These are phyloP conservation scores for Tolypocladium paradoxum DNA, from an alignment of 2,329 filamentous ascomycete species.

Conservation along the genomic window DNA sequence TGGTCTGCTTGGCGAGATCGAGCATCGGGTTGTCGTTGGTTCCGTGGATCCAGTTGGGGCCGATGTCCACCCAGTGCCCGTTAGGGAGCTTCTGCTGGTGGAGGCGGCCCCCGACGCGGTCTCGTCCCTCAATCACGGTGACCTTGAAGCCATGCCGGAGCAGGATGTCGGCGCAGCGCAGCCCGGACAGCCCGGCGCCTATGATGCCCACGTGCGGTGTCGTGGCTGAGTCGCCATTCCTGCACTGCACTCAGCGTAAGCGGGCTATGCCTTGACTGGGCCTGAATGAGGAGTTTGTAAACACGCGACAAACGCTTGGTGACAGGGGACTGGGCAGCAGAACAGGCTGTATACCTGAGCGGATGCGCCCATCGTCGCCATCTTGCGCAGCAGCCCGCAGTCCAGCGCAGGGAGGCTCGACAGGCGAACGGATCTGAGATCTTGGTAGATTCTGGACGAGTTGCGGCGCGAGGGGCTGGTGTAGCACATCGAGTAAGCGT, in stretches of 20 bases:
- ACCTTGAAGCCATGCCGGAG: conserved; percentile 54
- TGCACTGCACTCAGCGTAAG: conserved; percentile 11
- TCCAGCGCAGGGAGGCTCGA: conserved; percentile 22
- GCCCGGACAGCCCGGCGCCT: conserved; percentile 58
- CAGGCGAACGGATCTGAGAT: conserved; percentile 31
- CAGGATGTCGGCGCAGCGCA: conserved; percentile 61
- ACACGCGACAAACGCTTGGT: neutral
- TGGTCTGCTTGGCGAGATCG: conserved; percentile 52
- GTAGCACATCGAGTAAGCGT: conserved; percentile 40
- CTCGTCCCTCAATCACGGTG: conserved; percentile 57
- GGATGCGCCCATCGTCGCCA: conserved; percentile 19
- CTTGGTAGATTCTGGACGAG: conserved; percentile 38
- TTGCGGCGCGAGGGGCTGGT: conserved; percentile 31
- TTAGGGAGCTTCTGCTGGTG: conserved; percentile 38
- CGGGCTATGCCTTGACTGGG: conserved; percentile 6
- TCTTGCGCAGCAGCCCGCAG: conserved; percentile 16
- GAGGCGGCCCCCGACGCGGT: conserved; percentile 57
- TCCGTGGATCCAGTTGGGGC: conserved; percentile 75
- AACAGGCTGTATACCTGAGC: conserved; percentile 21
- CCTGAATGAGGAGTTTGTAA: neutral
- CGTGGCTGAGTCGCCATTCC: conserved; percentile 6
- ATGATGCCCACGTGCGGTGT: conserved; percentile 53
- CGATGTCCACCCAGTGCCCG: conserved; percentile 42
- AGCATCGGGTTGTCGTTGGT: conserved; percentile 60
- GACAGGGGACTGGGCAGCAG: neutral